These are phyloP conservation scores for Didymella pomorum DNA, from an alignment of 2,329 filamentous ascomycete genomes.

Conservation along the genomic window DNA sequence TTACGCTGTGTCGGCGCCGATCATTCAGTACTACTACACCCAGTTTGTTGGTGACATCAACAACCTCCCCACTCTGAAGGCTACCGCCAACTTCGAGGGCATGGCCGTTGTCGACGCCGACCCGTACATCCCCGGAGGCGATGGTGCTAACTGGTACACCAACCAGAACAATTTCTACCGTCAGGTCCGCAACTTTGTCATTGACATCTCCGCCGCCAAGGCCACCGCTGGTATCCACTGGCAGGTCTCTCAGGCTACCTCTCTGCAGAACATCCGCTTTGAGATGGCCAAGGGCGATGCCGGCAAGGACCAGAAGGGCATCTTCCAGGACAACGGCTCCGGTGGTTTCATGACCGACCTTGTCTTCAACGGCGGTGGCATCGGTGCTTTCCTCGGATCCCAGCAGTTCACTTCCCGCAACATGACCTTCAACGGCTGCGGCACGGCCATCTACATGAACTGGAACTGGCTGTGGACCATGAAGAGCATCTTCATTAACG, in stretches of 20 bases:
- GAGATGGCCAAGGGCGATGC: slow-evolving; percentile 59
- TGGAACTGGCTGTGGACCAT: slow-evolving; percentile 64
- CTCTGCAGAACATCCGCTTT: slow-evolving; percentile 69
- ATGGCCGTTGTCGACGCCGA: slow-evolving; percentile 91
- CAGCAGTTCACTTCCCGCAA: slow-evolving; percentile 68
- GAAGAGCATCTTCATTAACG: slow-evolving; percentile 56
- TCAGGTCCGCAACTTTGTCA: slow-evolving; percentile 62
- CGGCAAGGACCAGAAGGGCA: slow-evolving; percentile 62
- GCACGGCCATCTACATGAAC: slow-evolving; percentile 62
- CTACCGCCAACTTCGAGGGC: slow-evolving; percentile 69
- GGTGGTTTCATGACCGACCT: slow-evolving; percentile 68
- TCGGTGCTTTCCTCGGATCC: slow-evolving; percentile 67
- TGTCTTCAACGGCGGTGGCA: slow-evolving; percentile 66
- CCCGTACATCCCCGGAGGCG: slow-evolving; percentile 75
- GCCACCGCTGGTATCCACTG: slow-evolving; percentile 67
- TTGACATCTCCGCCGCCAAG: slow-evolving; percentile 56
- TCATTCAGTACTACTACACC: slow-evolving; percentile 90
- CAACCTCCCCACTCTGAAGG: slow-evolving; percentile 76
- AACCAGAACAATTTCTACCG: slow-evolving; percentile 66
- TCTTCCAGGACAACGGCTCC: slow-evolving; percentile 68
- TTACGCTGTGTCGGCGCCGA: slow-evolving; percentile 80
- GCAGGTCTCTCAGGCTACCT: slow-evolving; percentile 72
- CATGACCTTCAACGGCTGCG: slow-evolving; percentile 59
- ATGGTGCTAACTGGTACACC: slow-evolving; percentile 59
- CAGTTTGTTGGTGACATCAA: slow-evolving; percentile 86